Evolutionary conservation across 139 green algal genomes (phyloP).

Genomic region (Chlorella sp.): DNA sequence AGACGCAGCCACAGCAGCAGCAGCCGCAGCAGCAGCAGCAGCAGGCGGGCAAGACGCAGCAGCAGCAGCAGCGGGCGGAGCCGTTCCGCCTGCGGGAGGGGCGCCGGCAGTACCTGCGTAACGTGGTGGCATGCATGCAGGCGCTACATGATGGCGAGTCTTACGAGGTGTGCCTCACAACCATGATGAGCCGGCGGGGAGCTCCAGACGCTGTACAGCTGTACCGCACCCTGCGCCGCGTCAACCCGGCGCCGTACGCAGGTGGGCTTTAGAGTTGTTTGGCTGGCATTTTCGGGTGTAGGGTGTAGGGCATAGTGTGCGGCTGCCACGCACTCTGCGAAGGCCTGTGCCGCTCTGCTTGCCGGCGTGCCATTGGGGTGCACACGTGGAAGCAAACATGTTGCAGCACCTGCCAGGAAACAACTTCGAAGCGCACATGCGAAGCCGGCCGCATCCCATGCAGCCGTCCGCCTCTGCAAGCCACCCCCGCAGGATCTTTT

Average conservation of each 20-base stretch:
- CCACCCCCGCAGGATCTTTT: no score
- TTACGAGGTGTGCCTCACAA: conserved; percentile 99
- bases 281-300: no score
- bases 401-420: no score
- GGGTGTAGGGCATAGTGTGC: no score
- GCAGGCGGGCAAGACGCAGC: not conserved
- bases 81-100: conserved; percentile 65
- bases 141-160: conserved; percentile 86
- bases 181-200: conserved; percentile 44
- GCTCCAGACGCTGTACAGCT: conserved; percentile 56
- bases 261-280: no score
- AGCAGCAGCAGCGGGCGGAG: not conserved
- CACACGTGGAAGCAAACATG: no score
- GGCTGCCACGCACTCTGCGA: no score
- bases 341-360: not conserved
- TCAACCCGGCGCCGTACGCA: conserved; percentile 96
- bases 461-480: no score
- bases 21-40: not conserved
- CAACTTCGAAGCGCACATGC: no score
- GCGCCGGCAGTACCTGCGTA: conserved; percentile 72
- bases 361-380: no score
- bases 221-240: conserved; percentile 82
- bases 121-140: conserved; percentile 76
- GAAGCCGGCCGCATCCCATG: no score
- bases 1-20: not conserved